Evolutionary conservation across 2,329 filamentous ascomycete species (phyloP).

Genomic region (Dothideomycetidae sp.): DNA sequence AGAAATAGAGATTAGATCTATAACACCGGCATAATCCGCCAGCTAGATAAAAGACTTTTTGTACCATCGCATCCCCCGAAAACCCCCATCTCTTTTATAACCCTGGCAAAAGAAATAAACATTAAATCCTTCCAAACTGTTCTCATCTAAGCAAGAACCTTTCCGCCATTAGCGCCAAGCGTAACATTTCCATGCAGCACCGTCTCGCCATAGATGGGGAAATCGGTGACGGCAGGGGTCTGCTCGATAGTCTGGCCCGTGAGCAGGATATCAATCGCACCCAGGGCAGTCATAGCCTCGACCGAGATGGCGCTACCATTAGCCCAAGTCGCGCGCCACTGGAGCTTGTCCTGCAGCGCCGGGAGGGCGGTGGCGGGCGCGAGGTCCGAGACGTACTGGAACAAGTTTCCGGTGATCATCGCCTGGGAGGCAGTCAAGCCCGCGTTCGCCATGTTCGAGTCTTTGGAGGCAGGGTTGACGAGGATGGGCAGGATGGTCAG

Average conservation of each 20-base stretch:
- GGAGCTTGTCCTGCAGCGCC: not conserved
- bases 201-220: not conserved
- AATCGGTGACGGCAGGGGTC: not conserved
- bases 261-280: not conserved
- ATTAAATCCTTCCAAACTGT: no score
- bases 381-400: not conserved
- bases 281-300: not conserved
- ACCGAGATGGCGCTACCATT: not conserved
- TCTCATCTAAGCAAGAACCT: not conserved
- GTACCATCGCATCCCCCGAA: no score
- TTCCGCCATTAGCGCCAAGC: not conserved
- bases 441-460: constrained; percentile 1
- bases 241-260: not conserved
- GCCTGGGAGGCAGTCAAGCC: constrained; percentile 17
- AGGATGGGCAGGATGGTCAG: constrained; percentile 46
- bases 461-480: constrained; percentile 16
- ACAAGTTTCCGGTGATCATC: constrained; percentile 30
- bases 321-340: not conserved
- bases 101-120: no score
- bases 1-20: no score
- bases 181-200: not conserved
- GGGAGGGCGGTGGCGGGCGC: not conserved
- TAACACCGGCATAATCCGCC: no score
- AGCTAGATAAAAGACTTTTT: no score
- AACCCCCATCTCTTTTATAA: no score